Evolutionary conservation across 371 early-diverging fungal genomes (phyloP).

Genomic region (Fennellomyces sp.): DNA sequence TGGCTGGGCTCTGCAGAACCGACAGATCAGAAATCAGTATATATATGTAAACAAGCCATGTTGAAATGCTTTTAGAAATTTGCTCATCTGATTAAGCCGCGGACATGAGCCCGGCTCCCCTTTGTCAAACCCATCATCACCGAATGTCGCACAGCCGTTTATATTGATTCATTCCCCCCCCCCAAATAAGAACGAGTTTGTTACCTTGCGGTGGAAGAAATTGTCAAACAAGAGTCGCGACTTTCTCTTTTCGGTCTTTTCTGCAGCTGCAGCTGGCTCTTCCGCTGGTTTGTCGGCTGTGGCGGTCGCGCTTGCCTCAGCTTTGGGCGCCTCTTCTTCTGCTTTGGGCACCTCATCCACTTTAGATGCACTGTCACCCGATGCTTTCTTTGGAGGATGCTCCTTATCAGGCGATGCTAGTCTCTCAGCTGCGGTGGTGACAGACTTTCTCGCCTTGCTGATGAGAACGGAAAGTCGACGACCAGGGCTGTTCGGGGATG

Average conservation of each 20-base stretch:
- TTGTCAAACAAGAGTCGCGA: not conserved
- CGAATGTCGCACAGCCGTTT: no score
- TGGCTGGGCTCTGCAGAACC: not conserved
- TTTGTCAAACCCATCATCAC: no score
- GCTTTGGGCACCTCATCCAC: not conserved
- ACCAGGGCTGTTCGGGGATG: slow-evolving; percentile 10
- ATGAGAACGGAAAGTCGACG: slow-evolving; percentile 19
- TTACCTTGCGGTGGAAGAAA: slow-evolving; percentile 2
- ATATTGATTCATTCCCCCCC: not conserved
- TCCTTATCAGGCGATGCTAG: not conserved
- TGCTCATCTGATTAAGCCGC: no score
- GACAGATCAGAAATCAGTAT: not conserved
- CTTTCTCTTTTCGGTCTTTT: slow-evolving; percentile 1
- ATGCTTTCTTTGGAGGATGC: not conserved
- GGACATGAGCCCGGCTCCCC: no score
- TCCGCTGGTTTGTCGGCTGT: not conserved
- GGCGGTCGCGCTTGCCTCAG: not conserved
- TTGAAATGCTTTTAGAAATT: no score
- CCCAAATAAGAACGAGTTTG: not conserved
- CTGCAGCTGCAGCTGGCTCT: not conserved
- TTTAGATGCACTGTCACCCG: not conserved
- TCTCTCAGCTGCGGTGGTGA: slow-evolving; percentile 15
- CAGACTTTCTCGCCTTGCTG: slow-evolving; percentile 20
- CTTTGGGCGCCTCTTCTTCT: not conserved
- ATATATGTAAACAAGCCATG: no score